Base-by-base conservation (phyloP, 495 filamentous ascomycete species). In the Letharia columbiana region DNA sequence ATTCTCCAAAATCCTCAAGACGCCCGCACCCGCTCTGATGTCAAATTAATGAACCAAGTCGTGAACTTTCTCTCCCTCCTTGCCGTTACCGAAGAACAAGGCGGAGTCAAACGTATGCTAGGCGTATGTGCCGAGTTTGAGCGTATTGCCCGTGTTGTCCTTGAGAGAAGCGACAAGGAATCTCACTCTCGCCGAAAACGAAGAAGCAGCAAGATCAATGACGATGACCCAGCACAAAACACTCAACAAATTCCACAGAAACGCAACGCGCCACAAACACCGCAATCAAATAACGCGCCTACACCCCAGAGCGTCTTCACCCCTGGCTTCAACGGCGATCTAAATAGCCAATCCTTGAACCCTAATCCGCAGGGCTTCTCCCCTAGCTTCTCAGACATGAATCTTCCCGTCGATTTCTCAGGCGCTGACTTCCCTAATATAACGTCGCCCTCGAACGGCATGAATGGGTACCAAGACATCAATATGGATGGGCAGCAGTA, bases 1-100 rank as follows among this genome's bases (percentile, higher is more conserved):
- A 94, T 98, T 63, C 80, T 98, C 6, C 95, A 98, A 74, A 98
- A 98, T 68, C 95, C 95, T 0, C 87, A 90, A 67, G 94, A 98
- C 73, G 83, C 87, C 9, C 87, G 91, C 42, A 91, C 93, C 50
- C 86, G 91, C 20, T 89, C 91, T 11, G 94, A 98, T 75, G 84
- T 96, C 12, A 87, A 88, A 70, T 77, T 97, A 47, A 97, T 98
- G 91, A 91, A 86, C 71, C 81, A 91, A 12, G 95, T 98, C 6
- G 91, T 96, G 57, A 91, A 86, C 68, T 98, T 98, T 74, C 78
- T 98, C 15, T 90, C 85, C 20, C 85, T 86, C 52, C 86, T 96
- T 65, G 87, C 89, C 20, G 81, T 82, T 15, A 87, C 89, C 64
- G 85, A 87, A 68, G 90, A 90, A 50, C 91, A 91, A 61, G 89